Evolutionary conservation across 768 basidiomycete genomes (phyloP).

Genomic region (Tulasnella sp.): DNA sequence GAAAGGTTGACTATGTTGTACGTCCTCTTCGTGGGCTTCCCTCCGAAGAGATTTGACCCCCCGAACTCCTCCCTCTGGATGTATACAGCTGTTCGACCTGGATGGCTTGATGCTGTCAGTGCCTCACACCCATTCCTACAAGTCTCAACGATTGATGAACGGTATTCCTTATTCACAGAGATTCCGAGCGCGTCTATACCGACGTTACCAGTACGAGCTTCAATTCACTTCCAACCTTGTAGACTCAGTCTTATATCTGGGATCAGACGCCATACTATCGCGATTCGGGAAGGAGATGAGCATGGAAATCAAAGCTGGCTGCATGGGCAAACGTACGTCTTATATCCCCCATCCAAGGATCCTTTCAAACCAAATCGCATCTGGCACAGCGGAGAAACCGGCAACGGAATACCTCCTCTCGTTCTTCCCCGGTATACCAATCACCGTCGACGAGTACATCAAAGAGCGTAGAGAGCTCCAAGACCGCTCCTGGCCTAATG

Average conservation of each 20-base stretch:
- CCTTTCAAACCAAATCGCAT: not conserved
- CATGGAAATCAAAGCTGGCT: constrained; percentile 79
- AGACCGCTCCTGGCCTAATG: constrained; percentile 54
- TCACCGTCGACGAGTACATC: constrained; percentile 51
- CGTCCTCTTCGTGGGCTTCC: not conserved
- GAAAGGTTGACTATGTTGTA: constrained; percentile 6
- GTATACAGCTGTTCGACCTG: constrained; percentile 22
- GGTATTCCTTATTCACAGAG: constrained; percentile 21
- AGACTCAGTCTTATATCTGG: constrained; percentile 12
- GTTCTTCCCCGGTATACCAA: constrained; percentile 59
- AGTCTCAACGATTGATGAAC: not conserved
- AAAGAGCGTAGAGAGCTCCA: constrained; percentile 43
- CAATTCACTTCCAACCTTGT: not conserved
- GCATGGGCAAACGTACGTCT: constrained; percentile 69
- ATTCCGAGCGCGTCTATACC: constrained; percentile 66
- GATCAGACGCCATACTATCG: constrained; percentile 57
- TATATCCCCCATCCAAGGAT: not conserved
- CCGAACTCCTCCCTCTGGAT: not conserved
- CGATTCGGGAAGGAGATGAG: constrained; percentile 66
- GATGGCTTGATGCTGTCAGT: constrained; percentile 43
- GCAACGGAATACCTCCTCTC: constrained; percentile 58
- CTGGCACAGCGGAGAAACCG: constrained; percentile 44
- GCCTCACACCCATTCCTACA: not conserved
- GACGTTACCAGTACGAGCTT: constrained; percentile 53
- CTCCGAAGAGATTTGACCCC: not conserved